A percentile compares a stretch with the other conserved stretches of the same genome.
Evolutionary conservation across 2,329 filamentous ascomycete genomes (phyloP).

Genomic region (Dactylellina haptotyla): DNA sequence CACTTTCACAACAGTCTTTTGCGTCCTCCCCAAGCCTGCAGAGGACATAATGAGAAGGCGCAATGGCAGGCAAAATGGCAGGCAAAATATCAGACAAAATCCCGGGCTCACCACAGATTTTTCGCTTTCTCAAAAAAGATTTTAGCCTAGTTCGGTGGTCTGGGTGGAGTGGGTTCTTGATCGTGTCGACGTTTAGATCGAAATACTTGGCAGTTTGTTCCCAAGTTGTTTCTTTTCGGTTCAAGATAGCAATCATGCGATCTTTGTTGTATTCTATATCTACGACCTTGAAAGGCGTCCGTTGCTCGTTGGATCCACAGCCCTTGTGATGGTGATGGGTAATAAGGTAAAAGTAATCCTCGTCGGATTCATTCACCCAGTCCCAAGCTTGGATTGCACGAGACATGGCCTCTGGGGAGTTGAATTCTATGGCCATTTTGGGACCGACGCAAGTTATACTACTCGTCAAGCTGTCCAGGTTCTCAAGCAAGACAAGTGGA

Average conservation of each 20-base stretch:
- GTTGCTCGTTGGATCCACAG: conserved; percentile 20
- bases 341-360: conserved; percentile 25
- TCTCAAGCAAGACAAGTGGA: conserved; percentile 20
- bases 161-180: neutral
- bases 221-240: conserved; percentile 10
- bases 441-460: conserved; percentile 12
- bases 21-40: neutral
- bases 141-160: neutral
- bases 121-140: neutral
- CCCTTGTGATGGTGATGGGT: conserved; percentile 29
- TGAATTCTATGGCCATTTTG: conserved; percentile 25
- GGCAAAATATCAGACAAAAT: no score
- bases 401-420: conserved; percentile 8
- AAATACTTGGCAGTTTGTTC: neutral
- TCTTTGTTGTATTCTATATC: conserved; percentile 2
- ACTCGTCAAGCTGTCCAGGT: conserved; percentile 19
- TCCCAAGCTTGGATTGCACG: conserved; percentile 24
- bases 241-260: neutral
- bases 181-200: neutral
- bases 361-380: conserved; percentile 22
- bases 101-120: neutral
- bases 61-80: no score
- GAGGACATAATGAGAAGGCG: no score
- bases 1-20: neutral
- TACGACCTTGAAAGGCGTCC: conserved; percentile 16